Base-by-base conservation (phyloP, 306 rosid species). In the Cicer arietinum region DNA sequence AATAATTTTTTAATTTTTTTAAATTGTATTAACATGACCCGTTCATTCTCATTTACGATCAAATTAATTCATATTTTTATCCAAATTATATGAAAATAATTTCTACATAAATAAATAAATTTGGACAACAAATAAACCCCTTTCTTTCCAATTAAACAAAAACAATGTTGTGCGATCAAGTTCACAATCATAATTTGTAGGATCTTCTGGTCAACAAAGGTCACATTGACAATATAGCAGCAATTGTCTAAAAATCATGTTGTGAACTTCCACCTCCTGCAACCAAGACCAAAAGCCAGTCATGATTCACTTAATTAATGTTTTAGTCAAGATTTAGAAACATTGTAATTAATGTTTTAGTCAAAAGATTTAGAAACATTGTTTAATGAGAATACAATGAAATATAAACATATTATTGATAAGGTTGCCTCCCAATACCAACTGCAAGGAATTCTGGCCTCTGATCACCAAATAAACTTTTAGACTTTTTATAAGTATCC, bases 381-480 rank as follows among this genome's bases (percentile, higher is more conserved):
- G 30, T 22, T 22, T 22, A 22, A 22, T 8, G 48, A 7, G 67
- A 65, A 18, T 37, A 51, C 13, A 22, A 22, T 22, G 74, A 73
- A 39, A 78, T 43, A 22, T 22, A 76, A 84, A 76, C 84, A 86
- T 81, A 90, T 98, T 98, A 54, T 95, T 90, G 10, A 95, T 81
- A 75, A 95, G 98, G 86, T 90, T 95, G 71, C 99, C 98, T 73
- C 99, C 99, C 72, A 95, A 77, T 42, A 98, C 99, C 89, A 95
- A 83, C 92, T 95, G 91, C 98, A 95, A 7, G 99, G 99, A 85
- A 95, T 90, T 98, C 92, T 95, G 59, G 99, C 99, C 77, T 87
- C 99, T 95, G 91, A 82, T 43, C 81, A 90, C 8, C 68, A 82
- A 51, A 82, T 71, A 37, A 56, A 76, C 50, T 74, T 52, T 88